phyloP scores from a whole-genome alignment of 805 yeast species.

The Candida sanyiensis region DNA sequence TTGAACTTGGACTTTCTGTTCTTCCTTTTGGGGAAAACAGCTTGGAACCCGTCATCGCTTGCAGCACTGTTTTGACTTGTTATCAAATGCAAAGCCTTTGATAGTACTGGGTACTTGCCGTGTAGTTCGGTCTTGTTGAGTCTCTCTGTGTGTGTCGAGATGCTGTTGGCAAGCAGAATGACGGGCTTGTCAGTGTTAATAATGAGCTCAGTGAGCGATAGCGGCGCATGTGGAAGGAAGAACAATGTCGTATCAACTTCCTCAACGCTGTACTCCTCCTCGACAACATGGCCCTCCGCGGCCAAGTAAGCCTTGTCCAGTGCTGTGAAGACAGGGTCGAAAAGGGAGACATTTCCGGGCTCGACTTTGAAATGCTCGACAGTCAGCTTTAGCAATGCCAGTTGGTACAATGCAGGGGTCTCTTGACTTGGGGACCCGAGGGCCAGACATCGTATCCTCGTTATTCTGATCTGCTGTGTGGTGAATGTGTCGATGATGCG shows the following conservation, averaged over 20 bases:
- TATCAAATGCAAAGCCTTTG: constrained; percentile 30
- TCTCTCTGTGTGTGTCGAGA: constrained; percentile 49
- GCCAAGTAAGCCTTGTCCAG: constrained; percentile 37
- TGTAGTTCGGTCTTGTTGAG: constrained; percentile 37
- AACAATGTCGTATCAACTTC: constrained; percentile 32
- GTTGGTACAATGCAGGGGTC: constrained; percentile 57
- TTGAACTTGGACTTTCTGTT: constrained; percentile 21
- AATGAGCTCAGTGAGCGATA: constrained; percentile 42
- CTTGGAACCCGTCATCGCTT: constrained; percentile 16
- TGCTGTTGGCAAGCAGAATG: constrained; percentile 46
- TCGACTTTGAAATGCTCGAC: constrained; percentile 23
- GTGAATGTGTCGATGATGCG: constrained; percentile 22
- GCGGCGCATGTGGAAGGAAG: constrained; percentile 75
- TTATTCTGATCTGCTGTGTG: constrained; percentile 9
- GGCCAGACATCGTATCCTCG: constrained; percentile 58
- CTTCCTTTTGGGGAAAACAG: constrained; percentile 15
- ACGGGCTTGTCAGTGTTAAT: constrained; percentile 31
- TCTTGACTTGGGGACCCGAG: constrained; percentile 61
- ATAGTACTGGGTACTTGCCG: constrained; percentile 38
- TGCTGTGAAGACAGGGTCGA: constrained; percentile 58
- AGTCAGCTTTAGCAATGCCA: constrained; percentile 50
- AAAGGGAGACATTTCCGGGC: constrained; percentile 36
- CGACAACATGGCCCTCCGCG: constrained; percentile 18
- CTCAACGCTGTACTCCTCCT: constrained; percentile 11
- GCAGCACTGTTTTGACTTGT: not conserved